Evolutionary conservation across 2,329 filamentous ascomycete species (phyloP).

Genomic region (Aspergillus japonicus): DNA sequence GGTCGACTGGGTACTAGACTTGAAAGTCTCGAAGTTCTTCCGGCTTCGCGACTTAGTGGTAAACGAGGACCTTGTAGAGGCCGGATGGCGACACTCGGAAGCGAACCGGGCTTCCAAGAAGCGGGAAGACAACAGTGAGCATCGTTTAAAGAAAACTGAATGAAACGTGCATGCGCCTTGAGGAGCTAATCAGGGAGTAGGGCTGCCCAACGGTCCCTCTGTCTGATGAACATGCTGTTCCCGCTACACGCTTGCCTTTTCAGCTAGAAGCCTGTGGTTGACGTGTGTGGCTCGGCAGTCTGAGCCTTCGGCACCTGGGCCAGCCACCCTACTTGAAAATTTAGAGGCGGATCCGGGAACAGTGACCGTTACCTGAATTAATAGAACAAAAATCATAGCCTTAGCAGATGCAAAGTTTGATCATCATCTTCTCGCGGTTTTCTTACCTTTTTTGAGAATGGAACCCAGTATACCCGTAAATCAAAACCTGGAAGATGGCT

Average conservation of each 20-base stretch:
- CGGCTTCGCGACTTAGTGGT: conserved; percentile 80
- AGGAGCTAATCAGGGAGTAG: neutral
- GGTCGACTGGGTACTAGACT: conserved; percentile 70
- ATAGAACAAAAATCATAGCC: too few relatives aligned
- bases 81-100: conserved; percentile 93
- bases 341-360: too few relatives aligned
- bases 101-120: conserved; percentile 44
- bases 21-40: conserved; percentile 62
- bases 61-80: conserved; percentile 83
- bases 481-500: too few relatives aligned
- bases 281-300: neutral
- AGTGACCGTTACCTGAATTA: too few relatives aligned
- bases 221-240: neutral
- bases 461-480: too few relatives aligned
- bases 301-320: neutral
- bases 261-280: neutral
- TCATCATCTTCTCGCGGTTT: too few relatives aligned
- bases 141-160: conserved; percentile 22
- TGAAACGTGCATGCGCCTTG: neutral
- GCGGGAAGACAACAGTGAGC: conserved; percentile 24
- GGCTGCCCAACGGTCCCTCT: neutral
- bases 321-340: too few relatives aligned
- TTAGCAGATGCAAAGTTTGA: too few relatives aligned
- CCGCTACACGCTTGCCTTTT: neutral
- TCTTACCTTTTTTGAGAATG: too few relatives aligned